Evolutionary conservation across 768 basidiomycete species (phyloP).

Genomic region (Lepiota venenata): DNA sequence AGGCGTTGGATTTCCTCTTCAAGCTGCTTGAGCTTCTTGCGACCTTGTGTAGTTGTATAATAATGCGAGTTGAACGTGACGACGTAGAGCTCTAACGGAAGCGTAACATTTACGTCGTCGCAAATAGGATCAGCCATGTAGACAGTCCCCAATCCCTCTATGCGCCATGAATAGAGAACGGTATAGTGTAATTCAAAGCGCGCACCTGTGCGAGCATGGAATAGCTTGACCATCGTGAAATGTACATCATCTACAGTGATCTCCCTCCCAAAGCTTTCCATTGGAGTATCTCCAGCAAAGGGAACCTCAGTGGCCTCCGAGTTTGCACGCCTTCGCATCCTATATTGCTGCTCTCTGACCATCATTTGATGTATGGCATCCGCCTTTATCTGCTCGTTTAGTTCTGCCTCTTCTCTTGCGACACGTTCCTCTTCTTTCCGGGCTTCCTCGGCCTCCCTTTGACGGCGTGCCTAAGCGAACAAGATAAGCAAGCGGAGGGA

Average conservation of each 20-base stretch:
- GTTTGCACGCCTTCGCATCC: slow-evolving; percentile 58
- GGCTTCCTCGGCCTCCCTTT: slow-evolving; percentile 55
- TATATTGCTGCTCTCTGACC: slow-evolving; percentile 46
- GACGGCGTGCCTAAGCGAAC: slow-evolving; percentile 43
- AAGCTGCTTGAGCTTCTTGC: slow-evolving; percentile 65
- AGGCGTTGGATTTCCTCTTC: slow-evolving; percentile 65
- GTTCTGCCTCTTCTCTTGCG: slow-evolving; percentile 50
- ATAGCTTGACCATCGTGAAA: slow-evolving; percentile 67
- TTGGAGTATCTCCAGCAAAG: slow-evolving; percentile 42
- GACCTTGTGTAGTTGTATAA: slow-evolving; percentile 65
- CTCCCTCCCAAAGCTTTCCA: slow-evolving; percentile 57
- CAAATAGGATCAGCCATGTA: slow-evolving; percentile 56
- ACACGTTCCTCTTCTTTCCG: slow-evolving; percentile 45
- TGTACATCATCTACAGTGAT: slow-evolving; percentile 55
- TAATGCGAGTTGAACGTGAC: slow-evolving; percentile 67
- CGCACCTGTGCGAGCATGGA: slow-evolving; percentile 67
- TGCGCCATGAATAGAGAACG: no score
- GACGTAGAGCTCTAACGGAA: slow-evolving; percentile 66
- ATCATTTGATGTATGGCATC: slow-evolving; percentile 58
- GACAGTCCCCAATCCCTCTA: no score
- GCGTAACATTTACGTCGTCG: slow-evolving; percentile 52
- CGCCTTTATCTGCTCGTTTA: slow-evolving; percentile 64
- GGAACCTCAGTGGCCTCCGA: slow-evolving; percentile 73
- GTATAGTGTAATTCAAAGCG: neutral
- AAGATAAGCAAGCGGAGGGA: neutral